phyloP scores from a whole-genome alignment of 192 early-diverging fungal species.

The Entrophospora sp. region DNA sequence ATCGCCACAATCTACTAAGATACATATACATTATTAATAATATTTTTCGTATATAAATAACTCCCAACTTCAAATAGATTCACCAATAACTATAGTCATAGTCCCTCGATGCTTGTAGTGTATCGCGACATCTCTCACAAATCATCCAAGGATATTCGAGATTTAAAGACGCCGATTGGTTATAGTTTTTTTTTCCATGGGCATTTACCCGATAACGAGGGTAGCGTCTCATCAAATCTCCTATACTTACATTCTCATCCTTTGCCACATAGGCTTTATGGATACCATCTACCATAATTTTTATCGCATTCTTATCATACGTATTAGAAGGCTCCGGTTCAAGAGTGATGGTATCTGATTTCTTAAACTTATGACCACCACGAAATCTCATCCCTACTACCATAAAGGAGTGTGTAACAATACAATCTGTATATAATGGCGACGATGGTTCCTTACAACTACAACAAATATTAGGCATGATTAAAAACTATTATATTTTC shows the following conservation, averaged over 20 bases:
- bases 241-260: background rate
- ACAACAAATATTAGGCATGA: background rate
- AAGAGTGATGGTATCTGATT: background rate
- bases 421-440: background rate
- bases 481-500: too few species aligned
- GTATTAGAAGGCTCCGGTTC: background rate
- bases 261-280: background rate
- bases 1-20: too few species aligned
- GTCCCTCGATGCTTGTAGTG: background rate
- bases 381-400: background rate
- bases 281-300: background rate
- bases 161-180: background rate
- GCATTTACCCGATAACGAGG: background rate
- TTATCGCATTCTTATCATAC: background rate
- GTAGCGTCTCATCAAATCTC: background rate
- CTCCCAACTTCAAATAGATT: background rate
- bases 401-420: background rate
- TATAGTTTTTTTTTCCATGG: background rate
- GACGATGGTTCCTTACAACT: background rate
- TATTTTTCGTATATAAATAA: too few species aligned
- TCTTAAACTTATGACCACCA: background rate
- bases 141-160: background rate
- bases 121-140: background rate
- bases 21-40: background rate
- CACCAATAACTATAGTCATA: background rate